Evolutionary conservation across 1,139 yeast genomes (phyloP).

Genomic region (Yamadazyma epiphylla): DNA sequence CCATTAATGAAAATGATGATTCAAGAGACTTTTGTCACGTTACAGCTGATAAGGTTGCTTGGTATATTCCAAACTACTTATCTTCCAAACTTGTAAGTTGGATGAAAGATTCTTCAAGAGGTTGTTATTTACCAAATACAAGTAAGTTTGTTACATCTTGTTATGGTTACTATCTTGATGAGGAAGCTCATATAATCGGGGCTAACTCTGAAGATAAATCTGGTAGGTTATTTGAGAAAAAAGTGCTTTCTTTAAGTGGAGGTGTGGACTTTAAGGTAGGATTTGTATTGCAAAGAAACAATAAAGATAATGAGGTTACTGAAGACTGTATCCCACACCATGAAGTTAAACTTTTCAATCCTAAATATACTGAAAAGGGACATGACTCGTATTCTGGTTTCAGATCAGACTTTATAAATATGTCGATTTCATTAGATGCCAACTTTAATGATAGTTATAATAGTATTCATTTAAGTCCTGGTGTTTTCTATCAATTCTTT

Average conservation of each 20-base stretch:
- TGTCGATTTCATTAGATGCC: constrained; percentile 56
- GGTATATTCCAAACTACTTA: constrained; percentile 60
- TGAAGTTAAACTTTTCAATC: constrained; percentile 60
- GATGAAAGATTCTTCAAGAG: constrained; percentile 47
- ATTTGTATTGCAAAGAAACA: constrained; percentile 51
- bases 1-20: constrained; percentile 38
- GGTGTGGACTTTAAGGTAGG: constrained; percentile 59
- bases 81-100: constrained; percentile 58
- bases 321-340: constrained; percentile 66
- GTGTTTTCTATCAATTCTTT: constrained; percentile 36
- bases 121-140: constrained; percentile 43
- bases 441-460: constrained; percentile 35
- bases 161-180: constrained; percentile 50
- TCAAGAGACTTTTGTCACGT: constrained; percentile 36
- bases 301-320: constrained; percentile 36
- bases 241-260: constrained; percentile 56
- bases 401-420: constrained; percentile 39
- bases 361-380: constrained; percentile 46
- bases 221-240: constrained; percentile 38
- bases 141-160: constrained; percentile 42
- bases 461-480: constrained; percentile 40
- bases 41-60: constrained; percentile 32
- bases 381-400: constrained; percentile 40
- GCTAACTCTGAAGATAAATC: neutral
- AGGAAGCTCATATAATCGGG: constrained; percentile 9